These are phyloP conservation scores for Microcera coccophila DNA, from an alignment of 2,329 filamentous ascomycete species.

Conservation along the genomic window DNA sequence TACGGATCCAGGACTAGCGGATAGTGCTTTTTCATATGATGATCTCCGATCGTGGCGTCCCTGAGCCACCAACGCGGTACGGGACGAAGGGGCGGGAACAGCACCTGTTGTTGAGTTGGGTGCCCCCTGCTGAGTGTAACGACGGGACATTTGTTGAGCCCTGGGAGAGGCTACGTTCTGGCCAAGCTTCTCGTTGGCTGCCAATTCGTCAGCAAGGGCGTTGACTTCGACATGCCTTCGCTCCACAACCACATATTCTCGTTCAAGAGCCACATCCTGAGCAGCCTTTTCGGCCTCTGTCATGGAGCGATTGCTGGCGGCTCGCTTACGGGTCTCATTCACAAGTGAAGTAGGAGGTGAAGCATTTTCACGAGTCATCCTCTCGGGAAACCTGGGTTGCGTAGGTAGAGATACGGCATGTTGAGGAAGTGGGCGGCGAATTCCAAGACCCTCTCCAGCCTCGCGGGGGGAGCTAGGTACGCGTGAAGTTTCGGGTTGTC, in stretches of 20 bases:
- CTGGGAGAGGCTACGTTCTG: slow-evolving; percentile 51
- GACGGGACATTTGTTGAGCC: slow-evolving; percentile 63
- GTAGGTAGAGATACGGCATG: slow-evolving; percentile 49
- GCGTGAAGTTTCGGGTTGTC: slow-evolving; percentile 28
- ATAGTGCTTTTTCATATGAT: slow-evolving; percentile 74
- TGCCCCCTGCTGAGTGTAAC: slow-evolving; percentile 72
- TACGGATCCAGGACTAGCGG: slow-evolving; percentile 66
- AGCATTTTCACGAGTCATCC: slow-evolving; percentile 21
- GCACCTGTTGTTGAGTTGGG: slow-evolving; percentile 67
- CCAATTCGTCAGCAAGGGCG: slow-evolving; percentile 91
- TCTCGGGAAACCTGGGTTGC: slow-evolving; percentile 33
- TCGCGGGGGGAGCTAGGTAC: slow-evolving; percentile 45
- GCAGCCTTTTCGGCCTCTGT: slow-evolving; percentile 68
- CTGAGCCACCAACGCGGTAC: slow-evolving; percentile 69
- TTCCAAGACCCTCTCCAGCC: slow-evolving; percentile 47
- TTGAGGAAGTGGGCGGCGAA: slow-evolving; percentile 44
- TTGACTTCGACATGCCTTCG: slow-evolving; percentile 95
- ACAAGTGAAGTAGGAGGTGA: slow-evolving; percentile 31
- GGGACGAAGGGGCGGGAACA: slow-evolving; percentile 61
- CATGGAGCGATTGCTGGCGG: slow-evolving; percentile 27
- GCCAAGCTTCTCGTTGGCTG: slow-evolving; percentile 67
- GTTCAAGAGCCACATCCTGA: slow-evolving; percentile 84
- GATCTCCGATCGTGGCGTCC: slow-evolving; percentile 71
- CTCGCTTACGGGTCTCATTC: slow-evolving; percentile 31
- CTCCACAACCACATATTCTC: slow-evolving; percentile 94